Base-by-base conservation (phyloP, 345 rosid species). In the Cardamine resedifolia region DNA sequence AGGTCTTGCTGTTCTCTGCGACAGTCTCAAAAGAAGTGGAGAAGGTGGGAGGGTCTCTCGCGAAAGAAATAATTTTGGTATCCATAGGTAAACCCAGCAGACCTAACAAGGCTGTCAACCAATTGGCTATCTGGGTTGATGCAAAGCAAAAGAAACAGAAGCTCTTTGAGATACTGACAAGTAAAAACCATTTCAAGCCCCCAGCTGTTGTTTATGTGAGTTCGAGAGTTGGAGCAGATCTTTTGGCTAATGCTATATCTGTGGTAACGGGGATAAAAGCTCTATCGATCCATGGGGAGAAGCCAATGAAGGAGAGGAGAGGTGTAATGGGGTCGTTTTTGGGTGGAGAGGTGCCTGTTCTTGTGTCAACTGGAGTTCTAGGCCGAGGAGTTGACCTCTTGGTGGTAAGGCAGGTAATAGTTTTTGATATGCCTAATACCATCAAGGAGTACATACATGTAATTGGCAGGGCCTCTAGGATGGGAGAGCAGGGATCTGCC, bases 221-320 rank as follows among this genome's bases (percentile, higher is more conserved):
- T 81, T 94, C 92, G 34, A 84, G 87, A 71, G 81, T 83, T 41
- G 98, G 98, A 60, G 98, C 98, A 66, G 98, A 94, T 85, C 90
- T 94, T 62, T 72, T 94, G 48, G 82, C 96, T 19, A 79, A 86
- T 72, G 96, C 97, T 19, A 87, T 94, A 74, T 77, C 80, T 0
- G 81, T 83, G 24, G 77, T 85, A 62, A 89, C 95, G 7, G 91
- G 96, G 50, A 76, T 89, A 75, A 94, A 89, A 72, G 85, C 91
- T 72, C 39, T 89, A 27, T 91, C 96, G 16, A 85, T 94, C 45
- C 97, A 94, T 73, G 98, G 97, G 64, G 92, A 89, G 83, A 94
- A 94, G 75, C 73, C 92, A 24, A 91, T 91, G 96, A 86, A 81
- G 80, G 97, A 94, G 75, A 89, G 98, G 78, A 87, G 98, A 76